Conservation (phyloP, 768 basidiomycete species). For the Termitomyces sp. region DNA sequence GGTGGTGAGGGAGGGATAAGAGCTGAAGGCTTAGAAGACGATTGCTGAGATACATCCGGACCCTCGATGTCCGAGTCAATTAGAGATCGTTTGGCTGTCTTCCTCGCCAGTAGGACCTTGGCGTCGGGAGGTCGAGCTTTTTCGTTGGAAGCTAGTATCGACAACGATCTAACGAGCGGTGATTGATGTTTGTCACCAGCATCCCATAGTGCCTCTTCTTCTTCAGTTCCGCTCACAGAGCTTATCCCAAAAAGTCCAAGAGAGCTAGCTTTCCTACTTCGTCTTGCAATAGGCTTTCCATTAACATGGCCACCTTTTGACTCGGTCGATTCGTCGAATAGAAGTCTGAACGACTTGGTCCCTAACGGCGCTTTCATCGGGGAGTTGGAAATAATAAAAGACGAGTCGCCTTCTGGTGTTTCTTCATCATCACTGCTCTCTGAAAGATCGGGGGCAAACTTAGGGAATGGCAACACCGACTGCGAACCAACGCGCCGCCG, state of each 20-base stretch:
- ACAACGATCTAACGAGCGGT: not conserved
- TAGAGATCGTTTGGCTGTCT: slow-evolving; percentile 38
- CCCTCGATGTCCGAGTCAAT: slow-evolving; percentile 26
- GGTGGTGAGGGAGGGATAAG: slow-evolving; percentile 73
- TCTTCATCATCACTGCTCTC: slow-evolving; percentile 28
- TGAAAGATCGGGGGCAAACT: slow-evolving; percentile 21
- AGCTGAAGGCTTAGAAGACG: slow-evolving; percentile 16
- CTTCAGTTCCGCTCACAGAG: slow-evolving; percentile 2
- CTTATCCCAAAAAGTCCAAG: slow-evolving; percentile 11
- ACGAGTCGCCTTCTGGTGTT: slow-evolving; percentile 32
- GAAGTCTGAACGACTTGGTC: slow-evolving; percentile 55
- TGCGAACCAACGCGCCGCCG: slow-evolving; percentile 50
- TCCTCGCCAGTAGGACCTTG: not conserved
- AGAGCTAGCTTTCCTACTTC: slow-evolving; percentile 8
- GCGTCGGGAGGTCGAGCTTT: not conserved
- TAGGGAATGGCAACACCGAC: slow-evolving; percentile 30
- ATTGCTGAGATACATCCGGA: slow-evolving; percentile 8
- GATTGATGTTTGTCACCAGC: slow-evolving; percentile 2
- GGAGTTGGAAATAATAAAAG: slow-evolving; percentile 65
- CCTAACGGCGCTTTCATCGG: slow-evolving; percentile 57
- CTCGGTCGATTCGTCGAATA: slow-evolving; percentile 49
- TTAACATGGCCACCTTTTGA: slow-evolving; percentile 1
- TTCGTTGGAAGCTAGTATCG: not conserved
- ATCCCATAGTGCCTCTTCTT: slow-evolving; percentile 11
- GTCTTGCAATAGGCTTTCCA: slow-evolving; percentile 5